A percentile compares a stretch with the other conserved stretches of the same genome.
Evolutionary conservation across 305 asterid species (phyloP).

Genomic region (Plantago lanceolata): DNA sequence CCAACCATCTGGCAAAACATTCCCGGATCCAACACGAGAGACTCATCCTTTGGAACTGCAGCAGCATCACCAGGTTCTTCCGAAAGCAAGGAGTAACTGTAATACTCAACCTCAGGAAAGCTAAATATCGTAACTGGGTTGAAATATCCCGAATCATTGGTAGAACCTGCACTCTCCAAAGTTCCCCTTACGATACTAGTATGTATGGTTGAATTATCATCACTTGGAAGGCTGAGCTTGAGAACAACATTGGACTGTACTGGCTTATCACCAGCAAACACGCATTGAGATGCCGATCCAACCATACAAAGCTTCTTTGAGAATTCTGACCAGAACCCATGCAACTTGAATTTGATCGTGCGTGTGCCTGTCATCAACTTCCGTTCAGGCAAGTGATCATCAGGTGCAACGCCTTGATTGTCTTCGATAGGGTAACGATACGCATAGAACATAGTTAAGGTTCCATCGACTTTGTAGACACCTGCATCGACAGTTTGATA

Average conservation of each 20-base stretch:
- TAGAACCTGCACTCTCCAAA: constrained; percentile 35
- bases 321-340: constrained; percentile 54
- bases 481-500: constrained; percentile 29
- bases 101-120: constrained; percentile 29
- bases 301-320: constrained; percentile 51
- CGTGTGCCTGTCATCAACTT: background rate
- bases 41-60: constrained; percentile 19
- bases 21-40: constrained; percentile 20
- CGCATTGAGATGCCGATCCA: constrained; percentile 30
- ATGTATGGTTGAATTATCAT: constrained; percentile 27
- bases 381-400: background rate
- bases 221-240: constrained; percentile 30
- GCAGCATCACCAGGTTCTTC: constrained; percentile 19
- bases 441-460: constrained; percentile 24
- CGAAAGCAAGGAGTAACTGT: constrained; percentile 35
- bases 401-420: constrained; percentile 19
- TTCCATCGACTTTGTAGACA: constrained; percentile 36
- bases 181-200: constrained; percentile 43
- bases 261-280: constrained; percentile 16
- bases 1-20: constrained; percentile 30
- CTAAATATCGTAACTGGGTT: constrained; percentile 38
- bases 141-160: constrained; percentile 32
- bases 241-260: constrained; percentile 38
- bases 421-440: background rate
- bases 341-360: constrained; percentile 26